These are phyloP conservation scores for Phytophthora aleatoria DNA, from an alignment of 352 stramenopile genomes.

Conservation along the genomic window DNA sequence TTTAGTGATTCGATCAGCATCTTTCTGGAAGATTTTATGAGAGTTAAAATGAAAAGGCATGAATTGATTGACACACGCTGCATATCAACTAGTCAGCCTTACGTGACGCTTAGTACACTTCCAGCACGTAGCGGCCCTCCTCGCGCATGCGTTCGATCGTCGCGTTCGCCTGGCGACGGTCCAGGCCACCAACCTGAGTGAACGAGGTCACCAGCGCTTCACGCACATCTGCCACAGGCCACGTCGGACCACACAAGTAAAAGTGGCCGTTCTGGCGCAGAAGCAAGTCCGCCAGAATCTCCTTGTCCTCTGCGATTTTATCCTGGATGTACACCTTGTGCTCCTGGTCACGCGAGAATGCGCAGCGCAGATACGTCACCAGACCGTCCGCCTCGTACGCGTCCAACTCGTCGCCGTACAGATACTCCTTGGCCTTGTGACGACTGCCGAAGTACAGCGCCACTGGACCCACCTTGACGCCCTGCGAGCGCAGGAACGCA, in stretches of 20 bases:
- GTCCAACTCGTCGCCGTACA: constrained; percentile 94
- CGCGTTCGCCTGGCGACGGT: constrained; percentile 71
- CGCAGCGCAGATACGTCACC: constrained; percentile 82
- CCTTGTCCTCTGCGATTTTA: constrained; percentile 84
- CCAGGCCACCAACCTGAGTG: constrained; percentile 50
- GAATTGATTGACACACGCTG: too few relatives aligned
- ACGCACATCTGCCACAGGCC: constrained; percentile 77
- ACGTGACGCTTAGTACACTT: constrained; percentile 72
- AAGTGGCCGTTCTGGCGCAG: constrained; percentile 83
- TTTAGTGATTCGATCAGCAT: too few relatives aligned
- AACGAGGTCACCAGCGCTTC: constrained; percentile 71
- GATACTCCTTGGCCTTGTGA: constrained; percentile 92
- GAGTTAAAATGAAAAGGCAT: too few relatives aligned
- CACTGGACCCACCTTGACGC: constrained; percentile 73
- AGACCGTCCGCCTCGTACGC: constrained; percentile 83
- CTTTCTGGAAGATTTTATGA: too few relatives aligned
- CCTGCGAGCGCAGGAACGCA: constrained; percentile 67
- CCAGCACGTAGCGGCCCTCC: constrained; percentile 80
- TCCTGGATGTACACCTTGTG: constrained; percentile 93
- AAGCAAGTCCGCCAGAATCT: constrained; percentile 72
- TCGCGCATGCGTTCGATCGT: constrained; percentile 83
- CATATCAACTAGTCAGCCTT: too few relatives aligned
- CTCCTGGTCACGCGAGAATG: constrained; percentile 88
- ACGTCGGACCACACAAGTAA: constrained; percentile 86
- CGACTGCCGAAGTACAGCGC: constrained; percentile 96